Evolutionary conservation across 306 rosid genomes (phyloP), one percentile per base, ranked within the genome.

Genomic region (Alnus rubra): DNA sequence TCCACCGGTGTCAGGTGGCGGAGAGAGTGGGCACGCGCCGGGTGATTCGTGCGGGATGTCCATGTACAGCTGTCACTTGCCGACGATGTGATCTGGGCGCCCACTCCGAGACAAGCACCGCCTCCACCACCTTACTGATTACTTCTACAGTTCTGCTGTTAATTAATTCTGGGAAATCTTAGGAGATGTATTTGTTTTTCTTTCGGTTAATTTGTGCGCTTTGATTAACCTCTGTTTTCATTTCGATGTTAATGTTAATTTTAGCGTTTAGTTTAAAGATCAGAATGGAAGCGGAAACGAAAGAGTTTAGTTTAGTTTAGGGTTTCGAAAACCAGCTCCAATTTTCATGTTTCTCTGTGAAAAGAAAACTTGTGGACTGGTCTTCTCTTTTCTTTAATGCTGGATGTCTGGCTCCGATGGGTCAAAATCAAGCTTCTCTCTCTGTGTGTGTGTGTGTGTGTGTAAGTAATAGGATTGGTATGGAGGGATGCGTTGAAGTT

Each of bases 31-130:
- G 0, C 93, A 87, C 60, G 88, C 80, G 44, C 88, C 81, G 4
- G 88, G 78, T 1, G 94, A 87, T 39, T 85, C 97, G 44, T 87
- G 95, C 63, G 96, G 88, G 76, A 89, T 89, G 90, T 60, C 96
- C 3, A 88, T 91, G 90, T 95, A 91, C 76, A 90, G 86, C 86
- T 82, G 89, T 73, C 98, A 88, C 55, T 4, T 88, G 60, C 93
- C 94, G 0, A 87, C 0, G 99, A 95, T 76, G 93, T 89, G 51
- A 87, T 93, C 15, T 95, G 99, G 99, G 89, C 98, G 59, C 96
- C 94, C 2, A 80, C 98, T 0, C 91, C 96, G 0, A 90, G 99
- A 78, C 87, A 80, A 75, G 87, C 92, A 39, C 84, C 81, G 39
- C 89, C 84, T 9, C 88, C 88, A 3, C 92, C 90, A 12, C 96